These are phyloP conservation scores for Quillaja saponaria DNA, from an alignment of 306 rosid species.

Conservation along the genomic window DNA sequence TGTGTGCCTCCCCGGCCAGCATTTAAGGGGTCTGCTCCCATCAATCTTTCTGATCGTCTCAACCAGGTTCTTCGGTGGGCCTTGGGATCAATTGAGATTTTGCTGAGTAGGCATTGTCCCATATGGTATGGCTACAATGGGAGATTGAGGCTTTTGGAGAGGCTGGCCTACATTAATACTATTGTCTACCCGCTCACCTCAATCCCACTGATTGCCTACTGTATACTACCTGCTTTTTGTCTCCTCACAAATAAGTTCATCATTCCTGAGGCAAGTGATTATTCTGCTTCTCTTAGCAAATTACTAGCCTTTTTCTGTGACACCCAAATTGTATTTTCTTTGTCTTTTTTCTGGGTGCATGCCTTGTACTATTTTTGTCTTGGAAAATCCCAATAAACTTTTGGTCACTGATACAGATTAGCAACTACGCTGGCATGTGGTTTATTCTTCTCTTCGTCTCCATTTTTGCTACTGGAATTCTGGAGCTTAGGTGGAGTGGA, in stretches of 20 bases:
- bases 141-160: constrained; percentile 69
- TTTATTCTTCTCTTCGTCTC: constrained; percentile 91
- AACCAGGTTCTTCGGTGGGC: constrained; percentile 99
- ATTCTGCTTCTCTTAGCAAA: constrained; percentile 22
- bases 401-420: constrained; percentile 61
- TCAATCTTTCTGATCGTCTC: constrained; percentile 98
- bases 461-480: constrained; percentile 85
- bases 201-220: constrained; percentile 82
- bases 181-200: constrained; percentile 95
- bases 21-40: constrained; percentile 98
- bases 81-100: constrained; percentile 94
- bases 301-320: background rate
- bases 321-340: background rate
- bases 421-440: constrained; percentile 99
- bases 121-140: constrained; percentile 98
- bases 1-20: constrained; percentile 99
- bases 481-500: constrained; percentile 99
- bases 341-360: background rate
- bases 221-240: constrained; percentile 94
- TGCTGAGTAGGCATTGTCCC: constrained; percentile 99
- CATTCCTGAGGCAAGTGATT: constrained; percentile 80
- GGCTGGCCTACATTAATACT: constrained; percentile 92
- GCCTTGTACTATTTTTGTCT: background rate
- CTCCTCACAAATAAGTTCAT: constrained; percentile 92
- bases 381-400: constrained; percentile 14